Evolutionary conservation across 371 early-diverging fungal genomes (phyloP).

Genomic region (Sporodiniella umbellata): DNA sequence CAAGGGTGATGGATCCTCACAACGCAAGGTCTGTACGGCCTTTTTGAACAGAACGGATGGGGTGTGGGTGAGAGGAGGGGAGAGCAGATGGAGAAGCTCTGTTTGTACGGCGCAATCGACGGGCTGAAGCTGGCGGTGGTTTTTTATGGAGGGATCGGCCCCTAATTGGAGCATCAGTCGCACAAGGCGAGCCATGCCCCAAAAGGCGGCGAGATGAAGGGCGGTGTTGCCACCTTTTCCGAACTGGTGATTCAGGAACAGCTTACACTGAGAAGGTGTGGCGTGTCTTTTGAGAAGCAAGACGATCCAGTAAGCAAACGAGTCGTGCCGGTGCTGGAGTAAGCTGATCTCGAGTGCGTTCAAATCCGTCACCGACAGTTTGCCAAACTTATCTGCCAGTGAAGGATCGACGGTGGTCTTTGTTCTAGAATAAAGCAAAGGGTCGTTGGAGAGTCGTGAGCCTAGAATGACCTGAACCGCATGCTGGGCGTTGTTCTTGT

Average conservation of each 20-base stretch:
- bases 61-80: not conserved
- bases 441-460: conserved; percentile 28
- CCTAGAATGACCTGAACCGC: conserved; percentile 28
- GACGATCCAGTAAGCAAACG: conserved; percentile 13
- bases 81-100: conserved; percentile 19
- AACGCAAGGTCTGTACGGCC: conserved; percentile 2
- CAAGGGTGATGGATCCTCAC: no score
- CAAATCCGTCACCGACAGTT: conserved; percentile 19
- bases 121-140: conserved; percentile 31
- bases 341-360: conserved; percentile 25
- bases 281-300: conserved; percentile 14
- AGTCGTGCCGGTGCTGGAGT: conserved; percentile 16
- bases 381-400: conserved; percentile 16
- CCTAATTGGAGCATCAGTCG: conserved; percentile 36
- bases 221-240: conserved; percentile 30
- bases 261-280: conserved; percentile 13
- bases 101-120: conserved; percentile 29
- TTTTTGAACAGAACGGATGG: conserved; percentile 7
- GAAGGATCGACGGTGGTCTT: conserved; percentile 13
- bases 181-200: conserved; percentile 38
- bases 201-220: conserved; percentile 39
- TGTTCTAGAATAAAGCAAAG: conserved; percentile 19
- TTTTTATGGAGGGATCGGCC: conserved; percentile 27
- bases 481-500: conserved; percentile 10
- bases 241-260: conserved; percentile 31